Conservation (phyloP, 331 rosid species). For the Dryas integrifolia region DNA sequence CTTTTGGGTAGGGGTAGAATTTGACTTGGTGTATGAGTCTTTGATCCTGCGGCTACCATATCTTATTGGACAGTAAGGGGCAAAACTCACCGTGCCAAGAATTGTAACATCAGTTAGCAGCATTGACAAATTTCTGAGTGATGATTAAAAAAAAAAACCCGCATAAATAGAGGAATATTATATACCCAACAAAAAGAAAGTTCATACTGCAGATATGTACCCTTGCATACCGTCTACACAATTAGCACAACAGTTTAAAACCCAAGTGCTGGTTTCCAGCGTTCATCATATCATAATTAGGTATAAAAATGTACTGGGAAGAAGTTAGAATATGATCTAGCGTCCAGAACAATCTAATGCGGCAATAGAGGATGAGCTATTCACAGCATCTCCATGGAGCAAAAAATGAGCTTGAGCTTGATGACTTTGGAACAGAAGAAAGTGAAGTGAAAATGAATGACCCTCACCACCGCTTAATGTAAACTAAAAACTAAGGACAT, state of each 20-base stretch:
- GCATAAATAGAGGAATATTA: neutral
- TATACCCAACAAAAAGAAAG: slow-evolving; percentile 12
- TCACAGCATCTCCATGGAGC: slow-evolving; percentile 53
- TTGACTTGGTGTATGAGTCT: too few relatives aligned
- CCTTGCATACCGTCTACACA: neutral
- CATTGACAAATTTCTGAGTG: neutral
- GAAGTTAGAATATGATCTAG: slow-evolving; percentile 46
- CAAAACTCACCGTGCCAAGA: too few relatives aligned
- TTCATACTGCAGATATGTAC: neutral
- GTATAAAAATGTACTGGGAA: slow-evolving; percentile 19
- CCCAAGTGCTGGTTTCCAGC: slow-evolving; percentile 8
- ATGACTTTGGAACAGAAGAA: slow-evolving; percentile 7
- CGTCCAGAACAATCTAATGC: slow-evolving; percentile 25
- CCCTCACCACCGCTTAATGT: slow-evolving; percentile 25
- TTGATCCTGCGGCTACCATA: too few relatives aligned
- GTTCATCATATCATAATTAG: slow-evolving; percentile 33
- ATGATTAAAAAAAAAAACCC: neutral
- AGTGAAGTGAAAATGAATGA: slow-evolving; percentile 25
- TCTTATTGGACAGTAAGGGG: too few relatives aligned
- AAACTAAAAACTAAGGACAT: slow-evolving; percentile 29
- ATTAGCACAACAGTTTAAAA: slow-evolving; percentile 31
- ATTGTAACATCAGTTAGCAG: neutral
- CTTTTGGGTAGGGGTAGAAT: neutral
- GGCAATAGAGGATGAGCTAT: slow-evolving; percentile 49
- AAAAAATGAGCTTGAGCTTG: slow-evolving; percentile 57